Base-by-base conservation (phyloP, 2,329 filamentous ascomycete species). In the Trichoderma endophyticum region DNA sequence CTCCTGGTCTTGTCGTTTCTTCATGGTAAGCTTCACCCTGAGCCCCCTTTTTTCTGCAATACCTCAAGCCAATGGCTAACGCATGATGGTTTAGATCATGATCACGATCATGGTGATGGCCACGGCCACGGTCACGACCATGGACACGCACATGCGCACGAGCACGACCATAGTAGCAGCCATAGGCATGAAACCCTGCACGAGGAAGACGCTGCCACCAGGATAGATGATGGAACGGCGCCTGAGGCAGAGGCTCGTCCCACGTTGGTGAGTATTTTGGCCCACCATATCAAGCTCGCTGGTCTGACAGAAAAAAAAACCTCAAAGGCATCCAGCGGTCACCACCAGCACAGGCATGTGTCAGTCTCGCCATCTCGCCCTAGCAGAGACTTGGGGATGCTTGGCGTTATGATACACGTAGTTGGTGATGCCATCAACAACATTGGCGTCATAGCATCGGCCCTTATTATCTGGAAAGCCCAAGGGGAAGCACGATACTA, bases 371-470 rank as follows among this genome's bases (percentile, higher is more conserved):
- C 78, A 11, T 75, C 80, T 66, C 72, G 75, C 15, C 83, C 81
- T 0, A 83, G 83, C 1, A 84, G 84, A 71, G 90, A 94, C 77
- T 83, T 94, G n/a, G 91, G 90, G 12, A 91, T 93, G 84, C 82
- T 92, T 73, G 92, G 90, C 1, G 91, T 93, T 1, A 77, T 94
- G 12, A 81, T 93, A 15, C 92, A 95, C 76, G 87, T 94, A 30
- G 77, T 92, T 3, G 90, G 91, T 36, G 92, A 95, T 76, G 91
- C 91, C 6, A 84, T 92, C 74, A 94, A 94, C 81, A 95, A 95
- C 75, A 79, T 94, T 12, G 92, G 91, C 11, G 92, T 95, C 72
- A 93, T 94, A 63, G 83, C 91, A 43, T 87, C 91, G 1, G 91
- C 90, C 0, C 77, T 91, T 2, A 84, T 93, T 36, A 91, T 94